Base-by-base conservation (phyloP, 83 land plant genomes). In the Thuja plicata region DNA sequence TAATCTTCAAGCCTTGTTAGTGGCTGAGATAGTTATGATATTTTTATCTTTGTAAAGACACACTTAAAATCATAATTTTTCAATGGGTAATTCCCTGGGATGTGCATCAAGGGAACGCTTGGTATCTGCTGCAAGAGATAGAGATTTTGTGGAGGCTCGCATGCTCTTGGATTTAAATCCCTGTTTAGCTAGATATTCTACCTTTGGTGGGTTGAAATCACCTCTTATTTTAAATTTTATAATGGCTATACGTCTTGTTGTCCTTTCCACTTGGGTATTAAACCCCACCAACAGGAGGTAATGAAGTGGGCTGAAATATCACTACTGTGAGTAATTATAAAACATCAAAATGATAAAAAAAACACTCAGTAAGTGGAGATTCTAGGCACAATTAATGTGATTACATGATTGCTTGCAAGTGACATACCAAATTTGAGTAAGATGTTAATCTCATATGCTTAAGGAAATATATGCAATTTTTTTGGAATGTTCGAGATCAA, bases 41-140 rank as follows among this genome's bases (percentile, higher is more conserved):
- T 21, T 60, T 60, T 27, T 60, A 21, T n/a, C 27, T 60, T 60
- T 21, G 21, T 60, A 60, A 17, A 57, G 62, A 57, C 62, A 21
- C 62, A 57, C 16, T 57, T 57, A 57, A 57, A 17, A 57, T 57
- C 17, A 57, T 57, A 16, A 38, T 19, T 38, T 78, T 45, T 43
- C 48, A 85, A 98, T 98, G 99, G 99, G 99, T 70, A 98, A 97
- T 90, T 97, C 99, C 13, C 92, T 98, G 71, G 99, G 99, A 19
- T 98, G 99, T 70, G 99, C 99, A 32, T 96, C 99, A 2, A 99
- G 99, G 43, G 99, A 98, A 93, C 85, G 99, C 32, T 87, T 98
- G 90, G 99, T 98, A 27, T 95, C 99, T 86, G 99, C 99, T 35
- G 99, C 99, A 57, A 93, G 99, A 78, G 99, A 98, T 91, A 99